These are phyloP conservation scores for Starmera quercuum DNA, from an alignment of 805 yeast genomes.

Conservation along the genomic window DNA sequence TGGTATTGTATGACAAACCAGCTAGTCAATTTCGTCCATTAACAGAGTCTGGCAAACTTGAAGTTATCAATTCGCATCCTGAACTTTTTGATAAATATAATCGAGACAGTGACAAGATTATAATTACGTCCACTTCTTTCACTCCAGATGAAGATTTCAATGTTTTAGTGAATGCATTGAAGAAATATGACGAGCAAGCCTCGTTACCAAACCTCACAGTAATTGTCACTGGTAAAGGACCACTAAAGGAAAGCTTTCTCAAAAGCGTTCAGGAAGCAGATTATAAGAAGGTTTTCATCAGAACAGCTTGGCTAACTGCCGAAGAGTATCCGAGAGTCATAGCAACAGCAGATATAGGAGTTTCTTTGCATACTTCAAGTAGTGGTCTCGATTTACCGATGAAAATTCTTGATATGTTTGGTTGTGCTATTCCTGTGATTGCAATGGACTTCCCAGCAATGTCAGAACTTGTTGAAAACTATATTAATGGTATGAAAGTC, in stretches of 20 bases:
- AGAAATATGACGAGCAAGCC: constrained; percentile 31
- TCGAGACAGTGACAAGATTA: constrained; percentile 41
- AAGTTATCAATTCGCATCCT: constrained; percentile 27
- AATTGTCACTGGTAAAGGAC: constrained; percentile 97
- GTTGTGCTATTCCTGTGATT: constrained; percentile 89
- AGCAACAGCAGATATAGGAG: constrained; percentile 75
- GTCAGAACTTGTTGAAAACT: constrained; percentile 64
- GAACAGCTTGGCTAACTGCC: constrained; percentile 66
- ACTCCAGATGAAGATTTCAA: constrained; percentile 92
- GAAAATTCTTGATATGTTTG: constrained; percentile 95
- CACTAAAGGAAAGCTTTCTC: constrained; percentile 51
- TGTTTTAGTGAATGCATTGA: constrained; percentile 61
- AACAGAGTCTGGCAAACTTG: constrained; percentile 15
- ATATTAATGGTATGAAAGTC: constrained; percentile 62
- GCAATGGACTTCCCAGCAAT: constrained; percentile 73
- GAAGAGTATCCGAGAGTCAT: constrained; percentile 76
- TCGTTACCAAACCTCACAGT: constrained; percentile 45
- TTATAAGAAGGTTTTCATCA: constrained; percentile 44
- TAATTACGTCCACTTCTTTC: constrained; percentile 86
- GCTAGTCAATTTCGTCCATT: constrained; percentile 57
- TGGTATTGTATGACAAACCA: constrained; percentile 84
- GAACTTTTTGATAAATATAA: constrained; percentile 28
- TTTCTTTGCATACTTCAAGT: constrained; percentile 85
- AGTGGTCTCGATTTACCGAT: constrained; percentile 94
- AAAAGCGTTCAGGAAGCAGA: constrained; percentile 35